Conservation (phyloP, 805 yeast species). For the Cyberlindnera veronae region DNA sequence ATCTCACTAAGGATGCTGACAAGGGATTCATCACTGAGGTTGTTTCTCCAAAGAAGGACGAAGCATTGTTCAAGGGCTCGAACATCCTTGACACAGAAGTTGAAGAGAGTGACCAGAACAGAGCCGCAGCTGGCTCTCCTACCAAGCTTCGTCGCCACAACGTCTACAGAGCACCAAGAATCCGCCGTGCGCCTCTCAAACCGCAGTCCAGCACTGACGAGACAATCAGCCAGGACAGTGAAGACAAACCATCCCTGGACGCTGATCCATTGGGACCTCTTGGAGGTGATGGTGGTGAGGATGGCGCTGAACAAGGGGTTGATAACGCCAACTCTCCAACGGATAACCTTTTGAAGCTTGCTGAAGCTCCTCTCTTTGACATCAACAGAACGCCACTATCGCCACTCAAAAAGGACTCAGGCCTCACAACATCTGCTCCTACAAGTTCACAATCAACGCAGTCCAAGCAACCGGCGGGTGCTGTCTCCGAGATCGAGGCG, state of each 20-base stretch:
- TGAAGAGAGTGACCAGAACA: constrained; percentile 8
- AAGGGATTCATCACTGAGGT: constrained; percentile 19
- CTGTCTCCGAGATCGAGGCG: constrained; percentile 10
- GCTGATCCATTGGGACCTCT: constrained; percentile 32
- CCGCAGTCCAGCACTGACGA: constrained; percentile 5
- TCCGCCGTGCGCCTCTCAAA: constrained; percentile 34
- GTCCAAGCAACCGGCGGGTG: background rate
- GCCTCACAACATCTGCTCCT: constrained; percentile 4
- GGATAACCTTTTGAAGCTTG: constrained; percentile 39
- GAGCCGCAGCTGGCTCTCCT: constrained; percentile 29
- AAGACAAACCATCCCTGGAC: constrained; percentile 24
- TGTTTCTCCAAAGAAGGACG: constrained; percentile 28
- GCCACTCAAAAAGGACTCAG: constrained; percentile 18
- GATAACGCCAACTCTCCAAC: constrained; percentile 29
- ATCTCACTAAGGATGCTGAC: constrained; percentile 39
- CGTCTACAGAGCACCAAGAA: constrained; percentile 46
- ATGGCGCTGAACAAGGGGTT: constrained; percentile 24
- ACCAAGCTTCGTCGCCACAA: constrained; percentile 40
- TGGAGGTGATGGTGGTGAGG: constrained; percentile 30
- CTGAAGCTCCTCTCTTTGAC: constrained; percentile 54
- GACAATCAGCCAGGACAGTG: background rate
- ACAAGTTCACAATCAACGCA: constrained; percentile 2
- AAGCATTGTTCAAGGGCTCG: constrained; percentile 33
- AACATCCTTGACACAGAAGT: constrained; percentile 12
- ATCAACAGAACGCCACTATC: constrained; percentile 31